Evolutionary conservation across 108 stramenopile species (phyloP).

Genomic region (Stephanodiscus minutulus): DNA sequence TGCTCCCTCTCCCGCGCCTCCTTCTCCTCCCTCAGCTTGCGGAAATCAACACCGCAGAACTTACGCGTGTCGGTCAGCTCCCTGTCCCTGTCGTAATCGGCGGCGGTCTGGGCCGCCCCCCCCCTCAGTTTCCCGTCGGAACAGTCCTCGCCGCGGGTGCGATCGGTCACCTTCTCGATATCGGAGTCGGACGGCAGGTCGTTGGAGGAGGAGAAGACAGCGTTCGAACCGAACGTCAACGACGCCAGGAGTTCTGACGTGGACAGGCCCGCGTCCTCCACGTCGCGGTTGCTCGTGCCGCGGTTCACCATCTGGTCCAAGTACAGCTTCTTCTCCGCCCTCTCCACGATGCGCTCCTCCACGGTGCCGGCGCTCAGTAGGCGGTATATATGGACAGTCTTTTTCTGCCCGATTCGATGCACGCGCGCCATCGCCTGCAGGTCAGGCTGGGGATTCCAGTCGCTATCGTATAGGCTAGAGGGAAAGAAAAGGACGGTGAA

Average conservation of each 20-base stretch:
- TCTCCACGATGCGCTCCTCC: constrained; percentile 85
- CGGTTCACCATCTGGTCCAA: constrained; percentile 81
- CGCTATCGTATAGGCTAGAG: constrained; percentile 62
- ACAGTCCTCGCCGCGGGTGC: constrained; percentile 55
- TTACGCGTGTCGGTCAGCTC: constrained; percentile 48
- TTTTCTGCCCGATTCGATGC: constrained; percentile 94
- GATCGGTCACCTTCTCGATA: constrained; percentile 79
- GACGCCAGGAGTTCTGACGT: constrained; percentile 63
- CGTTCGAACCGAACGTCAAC: constrained; percentile 67
- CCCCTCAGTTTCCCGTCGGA: constrained; percentile 54
- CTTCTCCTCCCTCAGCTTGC: constrained; percentile 54
- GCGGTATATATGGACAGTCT: constrained; percentile 88
- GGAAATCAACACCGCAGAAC: constrained; percentile 64
- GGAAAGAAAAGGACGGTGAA: too few relatives aligned
- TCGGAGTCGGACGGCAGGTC: constrained; percentile 69
- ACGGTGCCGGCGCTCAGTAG: constrained; percentile 85
- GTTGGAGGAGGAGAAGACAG: constrained; percentile 59
- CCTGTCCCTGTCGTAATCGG: constrained; percentile 56
- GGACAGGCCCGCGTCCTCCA: constrained; percentile 68
- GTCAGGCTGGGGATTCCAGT: constrained; percentile 94
- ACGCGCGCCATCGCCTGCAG: constrained; percentile 94
- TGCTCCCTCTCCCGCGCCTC: constrained; percentile 12
- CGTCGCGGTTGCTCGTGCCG: constrained; percentile 35
- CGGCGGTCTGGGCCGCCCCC: constrained; percentile 29
- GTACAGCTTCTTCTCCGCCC: constrained; percentile 85